phyloP scores from a whole-genome alignment of 345 rosid genomes.

The Aethionema arabicum region DNA sequence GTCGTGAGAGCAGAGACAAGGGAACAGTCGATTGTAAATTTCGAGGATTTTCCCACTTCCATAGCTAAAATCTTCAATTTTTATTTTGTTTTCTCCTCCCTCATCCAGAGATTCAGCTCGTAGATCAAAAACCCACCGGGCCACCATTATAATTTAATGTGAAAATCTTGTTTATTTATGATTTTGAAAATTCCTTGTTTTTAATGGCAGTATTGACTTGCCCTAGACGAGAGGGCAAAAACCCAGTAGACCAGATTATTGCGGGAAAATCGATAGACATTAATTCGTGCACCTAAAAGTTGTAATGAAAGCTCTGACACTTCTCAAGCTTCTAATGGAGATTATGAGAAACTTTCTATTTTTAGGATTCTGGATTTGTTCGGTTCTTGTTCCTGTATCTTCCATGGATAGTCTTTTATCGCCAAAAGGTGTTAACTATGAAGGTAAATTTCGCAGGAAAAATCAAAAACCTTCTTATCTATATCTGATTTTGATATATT shows the following conservation, averaged over 20 bases:
- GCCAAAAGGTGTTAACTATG: conserved; percentile 92
- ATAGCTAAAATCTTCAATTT: conserved; percentile 24
- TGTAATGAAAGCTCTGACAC: background rate
- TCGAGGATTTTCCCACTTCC: conserved; percentile 44
- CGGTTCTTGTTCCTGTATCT: conserved; percentile 34
- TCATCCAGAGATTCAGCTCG: conserved; percentile 14
- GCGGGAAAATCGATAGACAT: conserved; percentile 5
- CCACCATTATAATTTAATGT: conserved; percentile 18
- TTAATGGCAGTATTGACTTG: conserved; percentile 25
- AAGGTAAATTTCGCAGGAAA: conserved; percentile 47
- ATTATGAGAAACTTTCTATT: conserved; percentile 37
- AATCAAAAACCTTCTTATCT: background rate
- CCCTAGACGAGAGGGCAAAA: conserved; percentile 32
- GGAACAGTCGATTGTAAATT: conserved; percentile 52
- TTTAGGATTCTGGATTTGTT: conserved; percentile 33
- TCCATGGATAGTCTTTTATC: conserved; percentile 75
- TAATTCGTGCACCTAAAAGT: background rate
- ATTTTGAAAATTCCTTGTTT: conserved; percentile 4
- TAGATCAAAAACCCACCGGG: conserved; percentile 18
- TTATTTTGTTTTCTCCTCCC: conserved; percentile 29
- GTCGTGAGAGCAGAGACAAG: conserved; percentile 40
- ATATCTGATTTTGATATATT: background rate
- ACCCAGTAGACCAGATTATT: conserved; percentile 15
- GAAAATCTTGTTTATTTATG: background rate
- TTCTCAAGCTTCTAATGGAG: conserved; percentile 33